These are phyloP conservation scores for Penicillium sp. DNA, from an alignment of 2,329 filamentous ascomycete genomes.

Conservation along the genomic window DNA sequence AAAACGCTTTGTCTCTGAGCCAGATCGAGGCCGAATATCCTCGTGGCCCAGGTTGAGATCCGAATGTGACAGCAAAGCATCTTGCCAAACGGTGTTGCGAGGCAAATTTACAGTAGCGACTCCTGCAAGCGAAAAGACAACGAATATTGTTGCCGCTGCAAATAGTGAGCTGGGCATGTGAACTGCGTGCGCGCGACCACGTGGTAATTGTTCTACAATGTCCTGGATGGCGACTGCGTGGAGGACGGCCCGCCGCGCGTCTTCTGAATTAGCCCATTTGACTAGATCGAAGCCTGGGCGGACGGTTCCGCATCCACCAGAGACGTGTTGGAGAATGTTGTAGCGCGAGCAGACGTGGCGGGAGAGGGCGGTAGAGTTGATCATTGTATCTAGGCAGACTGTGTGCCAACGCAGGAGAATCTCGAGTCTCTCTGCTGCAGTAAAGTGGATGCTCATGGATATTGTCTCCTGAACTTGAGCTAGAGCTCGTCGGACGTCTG, in stretches of 20 bases:
- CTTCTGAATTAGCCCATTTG: constrained; percentile 39
- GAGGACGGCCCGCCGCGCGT: constrained; percentile 42
- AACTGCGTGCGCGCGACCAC: constrained; percentile 45
- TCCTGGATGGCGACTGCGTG: constrained; percentile 48
- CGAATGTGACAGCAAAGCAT: constrained; percentile 33
- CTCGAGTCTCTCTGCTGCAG: constrained; percentile 39
- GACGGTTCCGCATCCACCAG: constrained; percentile 28
- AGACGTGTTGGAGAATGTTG: constrained; percentile 41
- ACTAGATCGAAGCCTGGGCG: constrained; percentile 36
- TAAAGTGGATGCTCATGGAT: constrained; percentile 35
- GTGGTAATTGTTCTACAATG: constrained; percentile 46
- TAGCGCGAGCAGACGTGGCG: constrained; percentile 41
- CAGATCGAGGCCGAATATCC: constrained; percentile 19
- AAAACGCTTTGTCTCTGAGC: constrained; percentile 41
- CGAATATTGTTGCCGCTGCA: constrained; percentile 44
- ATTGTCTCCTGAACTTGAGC: constrained; percentile 42
- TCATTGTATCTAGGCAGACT: constrained; percentile 44
- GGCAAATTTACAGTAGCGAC: constrained; percentile 39
- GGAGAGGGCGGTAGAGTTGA: constrained; percentile 42
- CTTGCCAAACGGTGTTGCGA: constrained; percentile 42
- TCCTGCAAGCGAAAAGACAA: constrained; percentile 41
- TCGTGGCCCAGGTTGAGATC: constrained; percentile 30
- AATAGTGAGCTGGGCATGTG: constrained; percentile 48
- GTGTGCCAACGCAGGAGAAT: constrained; percentile 46
- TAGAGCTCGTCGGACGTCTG: constrained; percentile 41